Conservation (phyloP, 768 basidiomycete species). For the Phaeotremella fagi region DNA sequence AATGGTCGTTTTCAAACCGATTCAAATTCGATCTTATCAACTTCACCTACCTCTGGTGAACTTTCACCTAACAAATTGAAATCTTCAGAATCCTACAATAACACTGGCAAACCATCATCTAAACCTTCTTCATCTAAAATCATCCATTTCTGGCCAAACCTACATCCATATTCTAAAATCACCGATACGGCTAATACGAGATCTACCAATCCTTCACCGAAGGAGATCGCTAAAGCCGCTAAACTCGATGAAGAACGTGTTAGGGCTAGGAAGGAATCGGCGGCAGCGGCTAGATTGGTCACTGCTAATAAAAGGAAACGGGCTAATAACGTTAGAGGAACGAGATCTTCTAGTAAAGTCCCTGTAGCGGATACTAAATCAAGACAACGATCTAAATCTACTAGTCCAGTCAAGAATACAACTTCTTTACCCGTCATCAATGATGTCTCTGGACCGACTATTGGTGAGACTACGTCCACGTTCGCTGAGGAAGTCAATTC, state of each 20-base stretch:
- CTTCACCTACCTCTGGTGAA: background rate
- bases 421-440: background rate
- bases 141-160: background rate
- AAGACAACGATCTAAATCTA: background rate
- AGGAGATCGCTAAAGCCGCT: constrained; percentile 11
- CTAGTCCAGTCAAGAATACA: background rate
- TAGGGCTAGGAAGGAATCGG: constrained; percentile 15
- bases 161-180: constrained; percentile 23
- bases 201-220: constrained; percentile 21
- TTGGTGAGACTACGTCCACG: background rate
- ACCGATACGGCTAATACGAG: constrained; percentile 21
- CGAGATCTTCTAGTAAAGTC: background rate
- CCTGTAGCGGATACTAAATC: background rate
- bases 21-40: no score
- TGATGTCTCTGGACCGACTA: background rate
- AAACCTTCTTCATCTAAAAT: background rate
- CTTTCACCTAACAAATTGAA: background rate
- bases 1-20: no score
- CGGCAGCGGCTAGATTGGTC: constrained; percentile 18
- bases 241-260: constrained; percentile 19
- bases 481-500: constrained; percentile 2
- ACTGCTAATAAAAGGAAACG: constrained; percentile 11
- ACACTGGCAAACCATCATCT: background rate
- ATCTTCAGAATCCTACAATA: background rate
- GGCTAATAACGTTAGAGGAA: background rate